These are phyloP conservation scores for Sparassis latifolia DNA, from an alignment of 1,284 basidiomycete species.

Conservation along the genomic window DNA sequence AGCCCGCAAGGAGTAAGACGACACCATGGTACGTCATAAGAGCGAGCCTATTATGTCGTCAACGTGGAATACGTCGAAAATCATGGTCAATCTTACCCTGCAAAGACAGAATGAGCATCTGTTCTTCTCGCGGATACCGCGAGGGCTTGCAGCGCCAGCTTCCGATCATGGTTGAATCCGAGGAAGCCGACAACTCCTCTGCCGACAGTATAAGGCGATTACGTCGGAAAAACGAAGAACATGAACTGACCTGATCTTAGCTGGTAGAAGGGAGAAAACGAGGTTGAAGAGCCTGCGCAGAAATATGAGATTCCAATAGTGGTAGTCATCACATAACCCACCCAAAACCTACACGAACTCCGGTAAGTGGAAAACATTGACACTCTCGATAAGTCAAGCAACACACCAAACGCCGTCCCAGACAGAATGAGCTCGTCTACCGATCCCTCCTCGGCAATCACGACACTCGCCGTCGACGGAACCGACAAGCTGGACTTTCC, in stretches of 20 bases:
- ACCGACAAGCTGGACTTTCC: conserved; percentile 18
- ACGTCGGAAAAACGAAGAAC: conserved; percentile 1
- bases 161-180: conserved; percentile 67
- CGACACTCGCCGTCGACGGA: conserved; percentile 8
- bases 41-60: conserved; percentile 41
- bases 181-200: conserved; percentile 67
- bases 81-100: conserved; percentile 42
- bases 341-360: conserved; percentile 20
- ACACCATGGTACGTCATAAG: conserved; percentile 75
- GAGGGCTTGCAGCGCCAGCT: conserved; percentile 59
- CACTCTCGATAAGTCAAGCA: not conserved
- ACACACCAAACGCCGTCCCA: conserved; percentile 66
- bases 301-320: conserved; percentile 11
- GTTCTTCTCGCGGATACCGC: conserved; percentile 56
- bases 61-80: not conserved
- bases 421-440: conserved; percentile 67
- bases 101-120: conserved; percentile 69
- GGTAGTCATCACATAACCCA: conserved; percentile 7
- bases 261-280: conserved; percentile 68
- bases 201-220: not conserved
- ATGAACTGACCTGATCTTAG: conserved; percentile 51
- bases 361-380: not conserved
- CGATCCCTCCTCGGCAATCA: conserved; percentile 36
- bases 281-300: conserved; percentile 72
- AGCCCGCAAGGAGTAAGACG: conserved; percentile 63